These are phyloP conservation scores for Ustulina deusta DNA, from an alignment of 2,329 filamentous ascomycete species.

Conservation along the genomic window DNA sequence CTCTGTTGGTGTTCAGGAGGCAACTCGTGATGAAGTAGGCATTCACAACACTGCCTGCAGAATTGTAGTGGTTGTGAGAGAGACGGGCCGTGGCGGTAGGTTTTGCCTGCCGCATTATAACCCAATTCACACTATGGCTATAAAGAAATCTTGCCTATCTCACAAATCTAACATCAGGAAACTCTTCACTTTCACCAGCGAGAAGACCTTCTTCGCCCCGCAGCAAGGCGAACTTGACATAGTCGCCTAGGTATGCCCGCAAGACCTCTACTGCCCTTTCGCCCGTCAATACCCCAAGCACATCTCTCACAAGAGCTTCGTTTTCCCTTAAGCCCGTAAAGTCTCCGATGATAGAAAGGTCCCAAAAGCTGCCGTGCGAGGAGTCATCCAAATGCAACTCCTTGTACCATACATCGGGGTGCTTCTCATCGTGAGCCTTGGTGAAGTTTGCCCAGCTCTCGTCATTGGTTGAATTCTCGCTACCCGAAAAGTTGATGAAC, in stretches of 20 bases:
- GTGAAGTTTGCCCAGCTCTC: constrained; percentile 33
- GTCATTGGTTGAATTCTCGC: constrained; percentile 23
- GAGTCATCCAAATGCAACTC: constrained; percentile 32
- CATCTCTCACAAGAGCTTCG: constrained; percentile 23
- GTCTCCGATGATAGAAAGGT: constrained; percentile 33
- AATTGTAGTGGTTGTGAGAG: background rate
- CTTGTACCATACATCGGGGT: constrained; percentile 26
- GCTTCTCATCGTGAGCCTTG: constrained; percentile 29
- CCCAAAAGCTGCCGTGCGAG: constrained; percentile 36
- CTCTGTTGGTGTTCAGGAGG: too few relatives aligned
- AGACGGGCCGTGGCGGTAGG: background rate
- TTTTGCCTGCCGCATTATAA: background rate
- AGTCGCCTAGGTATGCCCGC: constrained; percentile 33
- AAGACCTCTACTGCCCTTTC: constrained; percentile 31
- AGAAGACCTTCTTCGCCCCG: constrained; percentile 33
- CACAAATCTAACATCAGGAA: constrained; percentile 32
- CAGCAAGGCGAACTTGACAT: constrained; percentile 29
- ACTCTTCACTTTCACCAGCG: constrained; percentile 25
- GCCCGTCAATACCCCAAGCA: constrained; percentile 27
- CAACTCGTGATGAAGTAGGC: too few relatives aligned
- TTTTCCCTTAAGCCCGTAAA: constrained; percentile 36
- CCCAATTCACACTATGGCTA: background rate
- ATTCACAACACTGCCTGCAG: too few relatives aligned
- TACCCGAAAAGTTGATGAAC: constrained; percentile 35
- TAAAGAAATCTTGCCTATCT: background rate